These are phyloP conservation scores for Cymbidium sinense DNA, from an alignment of 106 monocot genomes.

Conservation along the genomic window DNA sequence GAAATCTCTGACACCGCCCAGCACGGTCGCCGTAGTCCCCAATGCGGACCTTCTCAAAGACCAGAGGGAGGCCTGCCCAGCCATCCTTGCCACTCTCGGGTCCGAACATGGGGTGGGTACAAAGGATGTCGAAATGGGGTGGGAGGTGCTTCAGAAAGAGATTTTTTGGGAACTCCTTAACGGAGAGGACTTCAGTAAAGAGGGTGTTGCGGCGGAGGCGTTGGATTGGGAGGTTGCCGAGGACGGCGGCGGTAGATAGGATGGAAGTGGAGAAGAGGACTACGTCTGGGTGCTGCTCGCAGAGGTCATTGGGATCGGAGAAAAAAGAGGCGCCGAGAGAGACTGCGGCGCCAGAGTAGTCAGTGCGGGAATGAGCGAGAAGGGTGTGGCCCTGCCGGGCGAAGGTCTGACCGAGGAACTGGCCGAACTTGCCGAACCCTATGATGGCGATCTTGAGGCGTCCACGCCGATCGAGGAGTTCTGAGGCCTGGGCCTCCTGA, in stretches of 20 bases:
- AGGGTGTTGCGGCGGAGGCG: conserved; percentile 62
- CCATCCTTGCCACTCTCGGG: conserved; percentile 58
- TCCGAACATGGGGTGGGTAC: conserved; percentile 85
- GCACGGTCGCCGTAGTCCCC: conserved; percentile 9
- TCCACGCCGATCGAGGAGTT: not conserved
- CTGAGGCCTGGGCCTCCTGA: conserved; percentile 24
- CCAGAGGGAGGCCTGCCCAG: conserved; percentile 55
- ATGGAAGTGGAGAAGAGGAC: conserved; percentile 52
- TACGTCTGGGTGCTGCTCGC: conserved; percentile 75
- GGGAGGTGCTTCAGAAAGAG: conserved; percentile 40
- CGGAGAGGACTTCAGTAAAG: conserved; percentile 66
- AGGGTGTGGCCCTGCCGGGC: conserved; percentile 48
- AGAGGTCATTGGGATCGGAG: conserved; percentile 56
- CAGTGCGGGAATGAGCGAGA: conserved; percentile 64
- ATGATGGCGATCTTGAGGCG: conserved; percentile 67
- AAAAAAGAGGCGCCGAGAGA: conserved; percentile 43
- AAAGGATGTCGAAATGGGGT: conserved; percentile 50
- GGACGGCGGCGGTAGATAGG: conserved; percentile 34
- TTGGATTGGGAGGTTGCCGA: conserved; percentile 34
- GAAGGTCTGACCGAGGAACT: conserved; percentile 50
- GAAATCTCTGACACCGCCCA: conserved; percentile 30
- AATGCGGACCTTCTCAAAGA: conserved; percentile 55
- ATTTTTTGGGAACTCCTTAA: conserved; percentile 61
- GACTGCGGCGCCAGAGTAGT: conserved; percentile 37
- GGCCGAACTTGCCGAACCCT: conserved; percentile 75